Base-by-base conservation (phyloP, 805 yeast species). In the Ogataea thermomethanolica region DNA sequence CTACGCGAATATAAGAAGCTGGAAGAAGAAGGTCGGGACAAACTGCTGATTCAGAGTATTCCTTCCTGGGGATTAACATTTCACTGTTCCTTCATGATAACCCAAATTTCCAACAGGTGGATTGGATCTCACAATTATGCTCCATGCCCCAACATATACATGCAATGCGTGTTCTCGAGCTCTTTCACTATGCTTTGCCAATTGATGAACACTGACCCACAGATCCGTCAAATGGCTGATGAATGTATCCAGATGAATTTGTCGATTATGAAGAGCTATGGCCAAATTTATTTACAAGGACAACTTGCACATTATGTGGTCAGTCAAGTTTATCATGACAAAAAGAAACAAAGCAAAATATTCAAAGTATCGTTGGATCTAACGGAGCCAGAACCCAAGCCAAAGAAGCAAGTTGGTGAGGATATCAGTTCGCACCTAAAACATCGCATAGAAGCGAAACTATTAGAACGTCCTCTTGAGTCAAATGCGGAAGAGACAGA, bases 31-130 rank as follows among this genome's bases (percentile, higher is more conserved):
- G 23, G 33, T 8, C 20, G 25, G 13, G 29, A 22, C 10, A 10
- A 8, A 9, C 6, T 24, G 11, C n/a, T 15, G 7, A 4, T 17
- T 11, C 33, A 36, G 14, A 25, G 26, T 43, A 74, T 76, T 55
- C 84, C 84, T 2, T 75, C 83, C 9, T 78, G 85, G 81, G 84
- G 86, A 3, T 79, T 83, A 42, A 81, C 86, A 3, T 83, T 82
- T 65, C 86, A 81, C 55, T 84, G 89, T 2, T 85, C 89, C 1
- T 74, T 82, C 50, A 80, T 81, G 80, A 79, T 83, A 44, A 72
- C 81, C 5, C 69, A 73, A 37, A 80, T 83, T 33, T 67, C 75
- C 25, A 74, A 74, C 40, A 49, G 79, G 42, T 55, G 71, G 31
- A 72, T 70, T 31, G 81, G 83, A 10, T 77, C 79, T 20, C 33